Evolutionary conservation across 345 rosid genomes (phyloP), one percentile per base, ranked within the genome.

Genomic region (Eucalyptus paniculata): DNA sequence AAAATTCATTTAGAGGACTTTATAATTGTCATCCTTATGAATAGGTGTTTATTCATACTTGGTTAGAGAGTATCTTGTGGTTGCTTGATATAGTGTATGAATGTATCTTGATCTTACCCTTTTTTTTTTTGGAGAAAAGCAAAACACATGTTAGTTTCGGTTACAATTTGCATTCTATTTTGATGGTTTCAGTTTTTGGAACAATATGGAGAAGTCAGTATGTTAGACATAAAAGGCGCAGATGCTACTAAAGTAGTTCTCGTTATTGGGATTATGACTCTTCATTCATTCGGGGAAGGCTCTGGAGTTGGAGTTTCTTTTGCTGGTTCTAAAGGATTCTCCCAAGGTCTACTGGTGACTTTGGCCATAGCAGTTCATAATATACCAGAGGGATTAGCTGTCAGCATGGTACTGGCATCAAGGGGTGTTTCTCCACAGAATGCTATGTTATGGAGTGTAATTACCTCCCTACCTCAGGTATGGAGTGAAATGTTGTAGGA

Each of bases 231-330:
- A 87, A 96, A 96, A 94, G 99, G 99, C 80, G 99, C 99, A 86
- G 99, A 98, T 86, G 99, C 99, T 72, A 88, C 96, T 11, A 98
- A 98, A 93, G 99, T 96, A 90, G 98, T 98, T 90, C 99, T 97
- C 50, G 97, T 98, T 89, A 94, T 98, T 72, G 99, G 99, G 86
- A 98, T 98, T 86, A 98, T 98, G 99, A 98, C 99, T 87, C 99
- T 98, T 90, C 99, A 98, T 94, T 98, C 99, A 89, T 97, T 98
- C 86, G 99, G 99, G 89, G 99, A 98, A 92, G 99, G 99, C 86
- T 97, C 99, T 80, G 99, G 99, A 77, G 99, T 98, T 88, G 99
- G 99, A 89, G 99, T 97, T 85, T 98, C 99, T n/a, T 98, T 98
- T 88, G 99, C 99, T 54, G 99, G 99, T 89, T 94, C 99, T 86